A percentile compares a stretch with the other conserved stretches of the same genome.
Conservation (phyloP, 2,329 filamentous ascomycete genomes). For the Furcasterigmium furcatum region DNA sequence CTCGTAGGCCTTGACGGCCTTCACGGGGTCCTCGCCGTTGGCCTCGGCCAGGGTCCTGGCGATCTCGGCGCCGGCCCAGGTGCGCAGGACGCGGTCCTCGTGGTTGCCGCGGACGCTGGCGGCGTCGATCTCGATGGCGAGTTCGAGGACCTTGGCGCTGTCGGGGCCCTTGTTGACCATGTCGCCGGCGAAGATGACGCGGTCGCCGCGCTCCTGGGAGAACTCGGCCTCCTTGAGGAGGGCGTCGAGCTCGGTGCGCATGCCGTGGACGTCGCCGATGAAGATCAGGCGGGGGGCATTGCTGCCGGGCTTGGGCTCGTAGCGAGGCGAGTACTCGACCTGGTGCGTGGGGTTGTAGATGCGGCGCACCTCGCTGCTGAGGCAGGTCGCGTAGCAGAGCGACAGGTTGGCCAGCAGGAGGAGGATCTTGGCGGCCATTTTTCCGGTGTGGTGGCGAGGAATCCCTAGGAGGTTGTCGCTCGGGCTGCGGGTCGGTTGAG, state of each 20-base stretch:
- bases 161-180: conserved; percentile 85
- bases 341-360: background rate
- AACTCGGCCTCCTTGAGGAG: conserved; percentile 56
- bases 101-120: conserved; percentile 89
- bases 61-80: conserved; percentile 32
- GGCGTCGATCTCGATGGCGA: conserved; percentile 70
- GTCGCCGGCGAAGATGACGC: conserved; percentile 75
- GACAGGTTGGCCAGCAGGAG: background rate
- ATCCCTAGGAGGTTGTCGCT: too few relatives aligned
- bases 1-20: conserved; percentile 15
- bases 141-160: conserved; percentile 71
- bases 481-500: too few relatives aligned
- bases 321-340: background rate
- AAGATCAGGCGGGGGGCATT: conserved; percentile 65
- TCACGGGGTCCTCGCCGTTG: conserved; percentile 18
- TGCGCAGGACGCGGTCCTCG: conserved; percentile 77
- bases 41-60: conserved; percentile 15
- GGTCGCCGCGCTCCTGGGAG: conserved; percentile 48
- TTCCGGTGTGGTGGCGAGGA: too few relatives aligned
- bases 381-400: background rate
- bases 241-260: conserved; percentile 62
- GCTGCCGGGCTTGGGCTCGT: conserved; percentile 12
- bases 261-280: conserved; percentile 91
- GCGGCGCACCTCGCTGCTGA: background rate
- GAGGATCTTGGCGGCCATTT: background rate